Evolutionary conservation across 2,329 filamentous ascomycete species (phyloP), one percentile per base, ranked within the genome.

Genomic region (Fusarium annulatum): DNA sequence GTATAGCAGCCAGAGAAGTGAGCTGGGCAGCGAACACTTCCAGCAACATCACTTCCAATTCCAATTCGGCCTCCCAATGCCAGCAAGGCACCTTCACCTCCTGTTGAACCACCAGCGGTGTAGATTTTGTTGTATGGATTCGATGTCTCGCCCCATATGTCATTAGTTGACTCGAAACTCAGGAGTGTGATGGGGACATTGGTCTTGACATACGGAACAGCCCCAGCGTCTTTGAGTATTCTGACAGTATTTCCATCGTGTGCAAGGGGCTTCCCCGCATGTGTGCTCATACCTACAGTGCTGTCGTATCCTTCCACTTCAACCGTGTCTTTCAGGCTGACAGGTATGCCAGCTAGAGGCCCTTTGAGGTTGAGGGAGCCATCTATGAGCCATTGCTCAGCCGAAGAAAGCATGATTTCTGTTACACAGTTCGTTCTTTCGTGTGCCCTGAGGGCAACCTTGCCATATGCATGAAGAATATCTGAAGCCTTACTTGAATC

Each of bases 151-250:
- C 96, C 95, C 94, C 95, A 98, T 26, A 98, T 85, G 70, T 89
- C 88, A 77, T 91, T 91, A 61, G 90, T 90, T 21, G 93, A 95
- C 82, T 97, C 95, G 77, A 97, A 97, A 64, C 92, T 95, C 45
- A 97, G 87, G 4, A 97, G 88, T 0, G 95, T 97, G 64, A 96
- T 93, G 9, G 95, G 96, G 4, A 97, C 81, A 71, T 96, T 96
- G 2, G 95, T 98, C 86, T 98, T 98, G 72, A 95, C 94, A 80
- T 97, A 97, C 0, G 95, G 95, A 4, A 98, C 88, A 0, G 95
- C 95, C 28, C 95, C 93, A 5, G 94, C 94, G 79, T 96, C 93
- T 79, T 97, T 97, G 58, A 98, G 86, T 46, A 98, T 82, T 63
- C 88, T 89, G 28, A 94, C 91, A 78, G 94, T 89, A 5, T 90